These are phyloP conservation scores for Camellia japonica DNA, from an alignment of 148 eudicot species.

Conservation along the genomic window DNA sequence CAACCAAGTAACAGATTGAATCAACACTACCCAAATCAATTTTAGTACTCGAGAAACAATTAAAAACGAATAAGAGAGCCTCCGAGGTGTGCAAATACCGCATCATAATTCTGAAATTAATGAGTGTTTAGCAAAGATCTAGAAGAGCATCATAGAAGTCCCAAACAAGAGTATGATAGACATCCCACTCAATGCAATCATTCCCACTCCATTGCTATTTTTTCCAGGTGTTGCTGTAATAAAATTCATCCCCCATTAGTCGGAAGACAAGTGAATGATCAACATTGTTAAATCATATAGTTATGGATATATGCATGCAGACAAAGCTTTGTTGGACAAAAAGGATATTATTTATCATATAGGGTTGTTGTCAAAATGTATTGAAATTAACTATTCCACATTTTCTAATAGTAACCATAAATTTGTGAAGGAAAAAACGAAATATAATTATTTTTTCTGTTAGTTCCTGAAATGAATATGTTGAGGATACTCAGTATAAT, in stretches of 20 bases:
- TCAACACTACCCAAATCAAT: neutral
- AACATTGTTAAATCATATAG: neutral
- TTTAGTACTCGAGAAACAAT: neutral
- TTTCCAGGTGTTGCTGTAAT: conserved; percentile 1
- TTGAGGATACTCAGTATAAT: too few relatives aligned
- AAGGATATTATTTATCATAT: neutral
- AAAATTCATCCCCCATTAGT: conserved; percentile 2
- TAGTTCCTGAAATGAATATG: too few relatives aligned
- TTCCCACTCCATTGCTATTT: neutral
- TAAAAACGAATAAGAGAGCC: neutral
- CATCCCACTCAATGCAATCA: conserved; percentile 2
- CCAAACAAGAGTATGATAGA: conserved; percentile 4
- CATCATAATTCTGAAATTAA: neutral
- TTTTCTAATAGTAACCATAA: too few relatives aligned
- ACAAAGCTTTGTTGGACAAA: neutral
- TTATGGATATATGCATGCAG: neutral
- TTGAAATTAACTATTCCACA: neutral
- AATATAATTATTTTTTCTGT: too few relatives aligned
- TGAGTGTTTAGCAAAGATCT: neutral
- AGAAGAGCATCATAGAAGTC: conserved; percentile 9
- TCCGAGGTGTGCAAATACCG: neutral
- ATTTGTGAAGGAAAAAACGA: too few relatives aligned
- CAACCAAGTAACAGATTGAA: neutral
- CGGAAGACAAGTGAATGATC: neutral
- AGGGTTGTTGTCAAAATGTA: neutral